Percentiles rank a stretch among this genome's conserved stretches.
phyloP scores from a whole-genome alignment of 208 protist species.

The Trypanosoma cruzi region DNA sequence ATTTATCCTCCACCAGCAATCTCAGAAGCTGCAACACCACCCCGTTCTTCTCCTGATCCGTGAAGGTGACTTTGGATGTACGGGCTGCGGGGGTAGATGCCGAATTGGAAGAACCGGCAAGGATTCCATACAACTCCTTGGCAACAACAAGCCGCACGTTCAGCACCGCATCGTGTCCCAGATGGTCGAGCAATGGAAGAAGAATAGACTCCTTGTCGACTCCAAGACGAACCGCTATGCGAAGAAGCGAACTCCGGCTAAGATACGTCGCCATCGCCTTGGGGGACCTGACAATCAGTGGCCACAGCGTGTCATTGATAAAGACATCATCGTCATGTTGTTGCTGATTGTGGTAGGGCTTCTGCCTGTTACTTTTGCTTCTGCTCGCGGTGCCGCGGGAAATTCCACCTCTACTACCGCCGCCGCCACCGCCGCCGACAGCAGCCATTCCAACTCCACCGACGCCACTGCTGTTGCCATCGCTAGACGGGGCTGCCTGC shows the following conservation, averaged over 20 bases:
- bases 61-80: constrained; percentile 36
- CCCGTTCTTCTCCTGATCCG: constrained; percentile 68
- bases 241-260: constrained; percentile 66
- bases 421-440: constrained; percentile 5
- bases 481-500: not conserved
- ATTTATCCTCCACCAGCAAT: constrained; percentile 70
- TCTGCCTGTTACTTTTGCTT: not conserved
- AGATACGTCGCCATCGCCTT: constrained; percentile 75
- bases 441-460: not conserved
- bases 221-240: constrained; percentile 62
- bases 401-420: too few species aligned
- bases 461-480: not conserved
- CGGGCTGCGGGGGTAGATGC: not conserved
- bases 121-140: constrained; percentile 62
- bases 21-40: constrained; percentile 67
- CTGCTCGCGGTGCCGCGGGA: not conserved
- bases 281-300: constrained; percentile 49
- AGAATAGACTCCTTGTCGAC: constrained; percentile 72
- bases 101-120: constrained; percentile 22
- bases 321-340: constrained; percentile 36
- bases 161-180: constrained; percentile 65
- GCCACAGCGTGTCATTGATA: constrained; percentile 79
- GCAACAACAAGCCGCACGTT: constrained; percentile 84
- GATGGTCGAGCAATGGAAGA: constrained; percentile 72
- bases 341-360: not conserved